These are phyloP conservation scores for Gloeopeniophorella convolvens DNA, from an alignment of 768 basidiomycete species.

Conservation along the genomic window DNA sequence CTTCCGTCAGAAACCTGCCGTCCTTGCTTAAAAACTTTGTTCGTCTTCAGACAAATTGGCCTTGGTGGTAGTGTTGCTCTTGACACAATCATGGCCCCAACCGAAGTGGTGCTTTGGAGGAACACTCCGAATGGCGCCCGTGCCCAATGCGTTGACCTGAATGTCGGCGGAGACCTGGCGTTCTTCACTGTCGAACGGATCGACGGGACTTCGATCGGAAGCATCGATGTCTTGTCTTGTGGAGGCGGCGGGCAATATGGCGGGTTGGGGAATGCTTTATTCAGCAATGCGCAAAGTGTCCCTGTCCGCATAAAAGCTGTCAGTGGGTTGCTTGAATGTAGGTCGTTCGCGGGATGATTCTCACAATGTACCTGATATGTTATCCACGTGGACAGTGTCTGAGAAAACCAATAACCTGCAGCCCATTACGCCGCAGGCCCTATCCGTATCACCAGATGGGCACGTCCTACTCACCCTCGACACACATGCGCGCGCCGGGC, in stretches of 20 bases:
- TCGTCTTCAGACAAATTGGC: constrained; percentile 63
- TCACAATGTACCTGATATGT: neutral
- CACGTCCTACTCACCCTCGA: constrained; percentile 74
- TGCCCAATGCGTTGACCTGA: constrained; percentile 58
- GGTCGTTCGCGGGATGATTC: constrained; percentile 26
- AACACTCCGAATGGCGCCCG: constrained; percentile 41
- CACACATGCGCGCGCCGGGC: constrained; percentile 43
- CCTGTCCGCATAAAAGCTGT: constrained; percentile 73
- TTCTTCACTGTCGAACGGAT: constrained; percentile 67
- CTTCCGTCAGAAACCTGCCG: neutral
- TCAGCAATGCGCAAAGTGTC: constrained; percentile 61
- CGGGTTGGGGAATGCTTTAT: constrained; percentile 60
- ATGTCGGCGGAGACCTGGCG: constrained; percentile 70
- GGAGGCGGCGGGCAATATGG: constrained; percentile 87
- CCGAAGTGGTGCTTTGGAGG: constrained; percentile 73
- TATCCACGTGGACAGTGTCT: constrained; percentile 46
- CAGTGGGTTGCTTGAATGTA: constrained; percentile 84
- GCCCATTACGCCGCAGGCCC: constrained; percentile 53
- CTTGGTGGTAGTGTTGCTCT: constrained; percentile 57
- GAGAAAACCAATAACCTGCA: constrained; percentile 53
- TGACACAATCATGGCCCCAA: constrained; percentile 71
- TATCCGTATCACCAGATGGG: constrained; percentile 67
- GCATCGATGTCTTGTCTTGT: constrained; percentile 60
- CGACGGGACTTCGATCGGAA: constrained; percentile 29
- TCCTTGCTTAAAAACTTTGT: neutral